phyloP scores from a whole-genome alignment of 2,329 filamentous ascomycete genomes.

The Apiospora sp. region DNA sequence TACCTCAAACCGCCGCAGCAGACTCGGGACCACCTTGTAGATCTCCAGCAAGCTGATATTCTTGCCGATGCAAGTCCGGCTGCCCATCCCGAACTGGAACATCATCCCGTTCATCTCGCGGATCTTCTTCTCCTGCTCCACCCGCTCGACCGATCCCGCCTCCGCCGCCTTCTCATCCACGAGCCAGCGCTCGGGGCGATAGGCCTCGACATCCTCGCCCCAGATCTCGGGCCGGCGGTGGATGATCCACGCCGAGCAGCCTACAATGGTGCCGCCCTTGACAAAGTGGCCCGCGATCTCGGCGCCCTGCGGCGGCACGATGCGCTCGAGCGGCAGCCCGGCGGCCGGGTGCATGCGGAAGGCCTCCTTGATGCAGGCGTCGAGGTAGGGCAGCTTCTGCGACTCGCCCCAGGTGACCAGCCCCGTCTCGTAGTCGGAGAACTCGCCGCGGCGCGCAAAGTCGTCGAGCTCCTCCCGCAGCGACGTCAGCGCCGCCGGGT shows the following conservation, averaged over 20 bases:
- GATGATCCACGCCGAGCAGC: constrained; percentile 78
- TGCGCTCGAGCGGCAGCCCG: constrained; percentile 75
- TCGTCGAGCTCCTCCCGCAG: constrained; percentile 70
- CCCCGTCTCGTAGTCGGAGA: constrained; percentile 60
- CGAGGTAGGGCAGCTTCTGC: constrained; percentile 76
- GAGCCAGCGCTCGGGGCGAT: constrained; percentile 73
- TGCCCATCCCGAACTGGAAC: constrained; percentile 78
- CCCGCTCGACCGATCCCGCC: constrained; percentile 33
- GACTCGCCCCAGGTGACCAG: constrained; percentile 74
- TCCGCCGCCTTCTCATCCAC: constrained; percentile 45
- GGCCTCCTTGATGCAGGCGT: constrained; percentile 80
- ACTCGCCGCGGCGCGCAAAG: constrained; percentile 59
- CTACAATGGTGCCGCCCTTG: constrained; percentile 75
- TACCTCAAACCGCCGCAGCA: constrained; percentile 71
- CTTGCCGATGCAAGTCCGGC: constrained; percentile 74
- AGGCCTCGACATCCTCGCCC: constrained; percentile 70
- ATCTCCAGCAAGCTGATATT: constrained; percentile 70
- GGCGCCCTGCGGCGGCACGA: constrained; percentile 71
- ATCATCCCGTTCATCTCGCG: constrained; percentile 74
- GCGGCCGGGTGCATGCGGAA: constrained; percentile 80
- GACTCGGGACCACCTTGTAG: constrained; percentile 67
- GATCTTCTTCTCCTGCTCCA: constrained; percentile 59
- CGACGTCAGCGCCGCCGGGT: constrained; percentile 61
- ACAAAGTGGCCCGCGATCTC: constrained; percentile 70
- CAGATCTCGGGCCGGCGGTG: constrained; percentile 74